Evolutionary conservation across 1,284 basidiomycete species (phyloP).

Genomic region (Trametes pubescens): DNA sequence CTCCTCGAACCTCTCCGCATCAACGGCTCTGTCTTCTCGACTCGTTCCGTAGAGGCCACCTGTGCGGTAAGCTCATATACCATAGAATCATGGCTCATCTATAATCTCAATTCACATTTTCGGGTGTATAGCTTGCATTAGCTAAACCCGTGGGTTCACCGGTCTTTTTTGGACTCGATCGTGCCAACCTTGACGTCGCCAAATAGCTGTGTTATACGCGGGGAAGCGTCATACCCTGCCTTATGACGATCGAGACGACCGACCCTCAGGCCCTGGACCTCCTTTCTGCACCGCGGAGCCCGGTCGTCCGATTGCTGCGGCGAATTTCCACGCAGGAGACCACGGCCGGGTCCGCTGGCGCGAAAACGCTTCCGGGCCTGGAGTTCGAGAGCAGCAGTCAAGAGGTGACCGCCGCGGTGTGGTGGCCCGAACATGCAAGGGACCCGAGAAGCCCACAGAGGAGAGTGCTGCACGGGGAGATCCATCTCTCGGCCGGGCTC

Average conservation of each 20-base stretch:
- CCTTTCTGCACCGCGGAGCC: conserved; percentile 33
- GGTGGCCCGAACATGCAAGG: conserved; percentile 28
- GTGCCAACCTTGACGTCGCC: conserved; percentile 16
- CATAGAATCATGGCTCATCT: neutral
- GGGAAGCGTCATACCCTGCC: conserved; percentile 38
- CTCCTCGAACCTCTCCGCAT: conserved; percentile 48
- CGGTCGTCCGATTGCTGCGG: conserved; percentile 36
- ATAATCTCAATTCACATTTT: neutral
- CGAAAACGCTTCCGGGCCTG: conserved; percentile 23
- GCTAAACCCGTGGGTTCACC: conserved; percentile 35
- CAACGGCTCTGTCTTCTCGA: conserved; percentile 54
- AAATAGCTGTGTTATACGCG: conserved; percentile 38
- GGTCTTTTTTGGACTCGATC: conserved; percentile 4
- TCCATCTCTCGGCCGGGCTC: conserved; percentile 34
- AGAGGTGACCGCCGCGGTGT: conserved; percentile 30
- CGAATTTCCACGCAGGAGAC: conserved; percentile 30
- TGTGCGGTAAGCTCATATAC: conserved; percentile 31
- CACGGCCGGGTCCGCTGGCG: conserved; percentile 6
- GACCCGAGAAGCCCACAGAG: conserved; percentile 12
- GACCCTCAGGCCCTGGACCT: conserved; percentile 40
- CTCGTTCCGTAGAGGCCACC: conserved; percentile 40
- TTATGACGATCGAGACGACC: conserved; percentile 32
- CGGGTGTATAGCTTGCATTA: conserved; percentile 33
- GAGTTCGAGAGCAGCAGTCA: conserved; percentile 28
- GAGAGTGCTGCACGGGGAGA: conserved; percentile 37